Percentiles rank a stretch among this genome's conserved stretches.
phyloP scores from a whole-genome alignment of 495 filamentous ascomycete species.

The Trichoderma reesei region DNA sequence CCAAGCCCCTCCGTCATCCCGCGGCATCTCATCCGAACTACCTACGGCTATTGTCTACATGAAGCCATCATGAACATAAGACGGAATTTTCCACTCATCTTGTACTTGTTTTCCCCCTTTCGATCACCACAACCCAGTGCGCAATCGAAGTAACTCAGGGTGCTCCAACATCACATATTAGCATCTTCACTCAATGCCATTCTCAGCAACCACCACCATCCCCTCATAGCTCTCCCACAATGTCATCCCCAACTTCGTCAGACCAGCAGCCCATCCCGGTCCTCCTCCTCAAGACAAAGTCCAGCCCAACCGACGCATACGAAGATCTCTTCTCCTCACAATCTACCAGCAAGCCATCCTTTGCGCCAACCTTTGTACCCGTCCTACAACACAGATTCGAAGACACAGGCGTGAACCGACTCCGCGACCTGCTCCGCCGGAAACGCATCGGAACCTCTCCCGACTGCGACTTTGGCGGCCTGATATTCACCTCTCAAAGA shows the following conservation, averaged over 20 bases:
- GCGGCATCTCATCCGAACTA: too few relatives aligned
- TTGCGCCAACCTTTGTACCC: slow-evolving; percentile 65
- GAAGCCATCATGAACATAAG: too few relatives aligned
- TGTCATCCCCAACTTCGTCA: neutral
- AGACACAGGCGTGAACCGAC: slow-evolving; percentile 30
- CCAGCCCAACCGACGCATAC: slow-evolving; percentile 68
- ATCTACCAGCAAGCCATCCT: slow-evolving; percentile 28
- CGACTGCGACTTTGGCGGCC: slow-evolving; percentile 55
- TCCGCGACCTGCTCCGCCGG: slow-evolving; percentile 26
- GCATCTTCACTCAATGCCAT: neutral
- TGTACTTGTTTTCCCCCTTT: too few relatives aligned
- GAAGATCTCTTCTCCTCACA: slow-evolving; percentile 54
- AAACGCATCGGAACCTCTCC: slow-evolving; percentile 22
- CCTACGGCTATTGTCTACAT: too few relatives aligned
- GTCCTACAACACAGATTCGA: slow-evolving; percentile 65
- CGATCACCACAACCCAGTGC: too few relatives aligned
- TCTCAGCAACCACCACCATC: neutral
- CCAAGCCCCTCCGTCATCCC: too few relatives aligned
- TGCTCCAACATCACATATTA: too few relatives aligned
- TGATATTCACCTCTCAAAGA: slow-evolving; percentile 91
- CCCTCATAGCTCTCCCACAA: neutral
- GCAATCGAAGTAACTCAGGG: too few relatives aligned
- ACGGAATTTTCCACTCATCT: too few relatives aligned
- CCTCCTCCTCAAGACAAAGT: slow-evolving; percentile 81
- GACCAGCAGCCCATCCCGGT: slow-evolving; percentile 41